Conservation (phyloP, 129 eudicot genomes). For the Centella asiatica region DNA sequence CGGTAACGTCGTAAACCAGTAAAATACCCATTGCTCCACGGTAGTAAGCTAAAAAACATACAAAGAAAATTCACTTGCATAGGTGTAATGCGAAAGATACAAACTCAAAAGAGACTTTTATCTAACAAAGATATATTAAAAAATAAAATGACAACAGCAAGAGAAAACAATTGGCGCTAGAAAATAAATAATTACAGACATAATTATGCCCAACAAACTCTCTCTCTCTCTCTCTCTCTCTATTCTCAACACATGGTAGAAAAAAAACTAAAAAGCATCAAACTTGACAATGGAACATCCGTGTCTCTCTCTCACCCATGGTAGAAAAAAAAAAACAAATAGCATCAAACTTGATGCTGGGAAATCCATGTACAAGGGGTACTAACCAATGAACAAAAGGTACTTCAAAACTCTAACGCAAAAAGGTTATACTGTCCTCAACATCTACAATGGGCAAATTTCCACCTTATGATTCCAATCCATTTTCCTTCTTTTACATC, state of each 20-base stretch:
- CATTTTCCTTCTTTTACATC: neutral
- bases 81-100: neutral
- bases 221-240: no score
- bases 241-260: no score
- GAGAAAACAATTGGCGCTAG: neutral
- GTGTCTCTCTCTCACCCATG: no score
- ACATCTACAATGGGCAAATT: neutral
- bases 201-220: no score
- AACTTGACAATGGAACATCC: no score
- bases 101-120: neutral
- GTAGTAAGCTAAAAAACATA: conserved; percentile 48
- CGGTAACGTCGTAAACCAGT: conserved; percentile 85
- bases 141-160: neutral
- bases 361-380: neutral
- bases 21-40: conserved; percentile 93
- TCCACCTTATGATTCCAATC: neutral
- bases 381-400: neutral
- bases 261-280: no score
- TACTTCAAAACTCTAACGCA: neutral
- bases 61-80: neutral
- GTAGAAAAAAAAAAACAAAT: neutral
- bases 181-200: no score
- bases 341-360: neutral
- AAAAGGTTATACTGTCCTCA: neutral
- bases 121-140: neutral